Base-by-base conservation (phyloP, 345 rosid genomes). In the Eucalyptus decipiens region DNA sequence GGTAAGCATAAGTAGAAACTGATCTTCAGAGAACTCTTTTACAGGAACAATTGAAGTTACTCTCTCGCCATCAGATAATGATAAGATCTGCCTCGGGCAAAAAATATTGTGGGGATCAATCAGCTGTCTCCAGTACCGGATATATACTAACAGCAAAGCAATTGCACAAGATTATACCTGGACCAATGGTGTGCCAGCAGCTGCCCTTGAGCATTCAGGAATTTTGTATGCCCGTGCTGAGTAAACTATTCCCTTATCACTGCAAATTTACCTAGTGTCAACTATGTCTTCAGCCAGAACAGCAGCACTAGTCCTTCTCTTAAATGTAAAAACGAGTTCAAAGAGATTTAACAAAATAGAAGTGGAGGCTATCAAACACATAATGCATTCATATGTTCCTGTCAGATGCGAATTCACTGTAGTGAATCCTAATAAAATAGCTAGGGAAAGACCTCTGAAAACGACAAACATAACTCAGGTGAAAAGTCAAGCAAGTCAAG, bases 1-100 rank as follows among this genome's bases (percentile, higher is more conserved):
- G 3, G 99, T 97, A 89, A 97, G 99, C 99, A 97, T 97, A 58
- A 96, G 94, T 50, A 97, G 95, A 92, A 94, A 96, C 89, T 93
- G 98, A 87, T 97, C 98, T 90, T 89, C 97, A 45, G 93, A 86
- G 92, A 97, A 97, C 91, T 95, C 98, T 90, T 95, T 95, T 87
- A 97, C 98, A 60, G 99, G 97, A 93, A 97, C 94, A 54, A 97
- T 94, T 51, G 99, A 97, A n/a, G 99, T 97, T 93, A 97, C 94
- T 93, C 97, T 97, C 95, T 97, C 99, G 32, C 98, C 98, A 85
- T 95, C 98, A 24, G 98, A 94, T 91, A 97, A 92, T 89, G 99
- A 95, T 80, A 97, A 91, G 90, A 97, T 92, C 99, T 97, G 96
- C 86, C 49, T 86, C 88, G 90, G 88, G 50, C 89, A 92, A 87